A percentile compares a stretch with the other conserved stretches of the same genome.
Evolutionary conservation across 352 stramenopile species (phyloP).

Genomic region (Globisporangium apiculatum): DNA sequence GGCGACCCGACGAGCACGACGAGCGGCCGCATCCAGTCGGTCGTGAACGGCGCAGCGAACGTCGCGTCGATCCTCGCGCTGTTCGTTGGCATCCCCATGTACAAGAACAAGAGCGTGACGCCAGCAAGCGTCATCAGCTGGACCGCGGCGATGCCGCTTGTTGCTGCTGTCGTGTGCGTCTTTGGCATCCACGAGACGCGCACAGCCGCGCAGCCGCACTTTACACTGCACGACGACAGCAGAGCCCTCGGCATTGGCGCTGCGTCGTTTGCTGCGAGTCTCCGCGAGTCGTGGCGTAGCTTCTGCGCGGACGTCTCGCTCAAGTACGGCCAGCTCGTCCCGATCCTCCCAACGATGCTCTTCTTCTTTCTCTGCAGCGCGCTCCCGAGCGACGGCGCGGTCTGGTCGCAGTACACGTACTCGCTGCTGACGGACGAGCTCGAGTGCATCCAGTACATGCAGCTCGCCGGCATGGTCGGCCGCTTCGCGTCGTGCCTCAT

Average conservation of each 20-base stretch:
- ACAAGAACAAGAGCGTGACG: slow-evolving; percentile 40
- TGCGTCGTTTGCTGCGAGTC: slow-evolving; percentile 10
- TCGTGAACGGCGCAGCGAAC: slow-evolving; percentile 66
- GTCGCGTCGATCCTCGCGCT: slow-evolving; percentile 51
- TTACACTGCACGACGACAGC: neutral
- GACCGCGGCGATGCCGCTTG: slow-evolving; percentile 47
- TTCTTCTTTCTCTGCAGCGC: slow-evolving; percentile 83
- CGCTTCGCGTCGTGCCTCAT: slow-evolving; percentile 67
- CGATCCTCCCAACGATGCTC: slow-evolving; percentile 59
- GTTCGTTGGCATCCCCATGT: slow-evolving; percentile 59
- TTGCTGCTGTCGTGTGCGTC: slow-evolving; percentile 40
- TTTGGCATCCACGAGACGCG: slow-evolving; percentile 39
- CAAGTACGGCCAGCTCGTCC: slow-evolving; percentile 43
- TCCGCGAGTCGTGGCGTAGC: slow-evolving; percentile 22
- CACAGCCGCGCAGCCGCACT: neutral
- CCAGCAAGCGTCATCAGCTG: slow-evolving; percentile 55
- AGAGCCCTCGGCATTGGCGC: neutral
- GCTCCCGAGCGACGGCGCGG: slow-evolving; percentile 45
- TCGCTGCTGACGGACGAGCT: slow-evolving; percentile 41
- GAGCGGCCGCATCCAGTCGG: slow-evolving; percentile 60
- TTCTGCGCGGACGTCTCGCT: slow-evolving; percentile 40
- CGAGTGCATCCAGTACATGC: slow-evolving; percentile 74
- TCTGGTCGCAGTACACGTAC: slow-evolving; percentile 84
- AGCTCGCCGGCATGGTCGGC: slow-evolving; percentile 53
- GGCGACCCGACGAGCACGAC: slow-evolving; percentile 46